Conservation (phyloP, 2,329 filamentous ascomycete species). For the Pseudocercospora pini-densiflorae region DNA sequence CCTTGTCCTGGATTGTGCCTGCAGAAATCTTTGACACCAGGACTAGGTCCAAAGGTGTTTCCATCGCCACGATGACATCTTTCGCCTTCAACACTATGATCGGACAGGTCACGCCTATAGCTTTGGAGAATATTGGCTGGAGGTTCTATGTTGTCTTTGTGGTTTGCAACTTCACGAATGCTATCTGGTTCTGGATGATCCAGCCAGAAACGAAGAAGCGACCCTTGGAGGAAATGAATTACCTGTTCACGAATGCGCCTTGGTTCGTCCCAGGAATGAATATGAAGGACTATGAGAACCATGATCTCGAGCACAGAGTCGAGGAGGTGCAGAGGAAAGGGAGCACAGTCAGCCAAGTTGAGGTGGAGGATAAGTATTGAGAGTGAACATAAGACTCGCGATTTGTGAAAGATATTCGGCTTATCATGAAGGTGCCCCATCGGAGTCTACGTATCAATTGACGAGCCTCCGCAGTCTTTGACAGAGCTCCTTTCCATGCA, state of each 20-base stretch:
- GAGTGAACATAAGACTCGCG: not conserved
- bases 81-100: slow-evolving; percentile 82
- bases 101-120: slow-evolving; percentile 68
- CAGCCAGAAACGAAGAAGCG: slow-evolving; percentile 69
- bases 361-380: slow-evolving; percentile 23
- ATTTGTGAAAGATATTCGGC: no score
- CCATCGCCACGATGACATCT: slow-evolving; percentile 70
- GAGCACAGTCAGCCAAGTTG: slow-evolving; percentile 31
- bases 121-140: slow-evolving; percentile 60
- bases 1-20: slow-evolving; percentile 60
- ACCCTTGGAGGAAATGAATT: slow-evolving; percentile 71
- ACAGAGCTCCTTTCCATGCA: not conserved
- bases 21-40: slow-evolving; percentile 68
- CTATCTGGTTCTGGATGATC: slow-evolving; percentile 65
- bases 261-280: slow-evolving; percentile 65
- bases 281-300: slow-evolving; percentile 56
- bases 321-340: slow-evolving; percentile 62
- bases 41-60: slow-evolving; percentile 71
- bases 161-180: slow-evolving; percentile 71
- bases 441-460: not conserved
- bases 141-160: slow-evolving; percentile 66
- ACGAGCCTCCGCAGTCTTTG: not conserved
- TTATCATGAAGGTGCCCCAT: not conserved
- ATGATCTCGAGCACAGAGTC: slow-evolving; percentile 64
- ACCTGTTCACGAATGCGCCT: slow-evolving; percentile 64